Base-by-base conservation (phyloP, 2,329 filamentous ascomycete genomes). In the Beauveria asiatica region DNA sequence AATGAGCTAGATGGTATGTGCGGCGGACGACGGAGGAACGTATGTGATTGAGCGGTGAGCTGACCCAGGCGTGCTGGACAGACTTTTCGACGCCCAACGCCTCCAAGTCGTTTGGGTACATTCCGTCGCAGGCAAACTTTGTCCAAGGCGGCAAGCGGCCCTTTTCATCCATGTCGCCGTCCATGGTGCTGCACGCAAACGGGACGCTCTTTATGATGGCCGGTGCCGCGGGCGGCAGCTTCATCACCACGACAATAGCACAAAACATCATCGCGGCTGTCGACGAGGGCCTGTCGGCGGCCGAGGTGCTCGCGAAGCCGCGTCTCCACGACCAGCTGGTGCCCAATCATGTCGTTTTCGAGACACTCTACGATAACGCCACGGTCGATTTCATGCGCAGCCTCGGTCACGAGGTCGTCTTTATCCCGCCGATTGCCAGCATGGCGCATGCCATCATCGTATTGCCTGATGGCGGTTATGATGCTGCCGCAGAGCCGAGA, bases 241-340 rank as follows among this genome's bases (percentile, higher is more conserved):
- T 90, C 3, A 96, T 96, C 71, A 92, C 91, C 67, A 95, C 90
- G 0, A 77, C 89, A 0, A 93, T 88, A 0, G 80, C 92, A 19
- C 90, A 94, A 72, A 87, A 86, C 61, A 75, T 92, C 3, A 85
- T 90, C 68, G 81, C 92, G 65, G 80, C 92, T 0, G 75, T 97
- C 0, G 90, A 95, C 65, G 80, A 82, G 44, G 73, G 74, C 5
- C 75, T 90, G 74, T 84, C 79, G 0, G 77, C 84, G 0, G 70
- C 76, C 0, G 77, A 89, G 53, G 87, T 90, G 0, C 74, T 96
- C 0, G 83, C 81, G 0, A 72, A 81, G 62, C 89, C 90, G 0
- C 77, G 92, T 1, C 71, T 96, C 25, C 92, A 96, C 67, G 90
- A 96, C 67, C 92, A 96, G 75, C 77, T 96, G 7, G 76, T 86